Evolutionary conservation across 495 filamentous ascomycete species (phyloP), one percentile per base, ranked within the genome.

Genomic region (Hyaloscypha hepaticicola): DNA sequence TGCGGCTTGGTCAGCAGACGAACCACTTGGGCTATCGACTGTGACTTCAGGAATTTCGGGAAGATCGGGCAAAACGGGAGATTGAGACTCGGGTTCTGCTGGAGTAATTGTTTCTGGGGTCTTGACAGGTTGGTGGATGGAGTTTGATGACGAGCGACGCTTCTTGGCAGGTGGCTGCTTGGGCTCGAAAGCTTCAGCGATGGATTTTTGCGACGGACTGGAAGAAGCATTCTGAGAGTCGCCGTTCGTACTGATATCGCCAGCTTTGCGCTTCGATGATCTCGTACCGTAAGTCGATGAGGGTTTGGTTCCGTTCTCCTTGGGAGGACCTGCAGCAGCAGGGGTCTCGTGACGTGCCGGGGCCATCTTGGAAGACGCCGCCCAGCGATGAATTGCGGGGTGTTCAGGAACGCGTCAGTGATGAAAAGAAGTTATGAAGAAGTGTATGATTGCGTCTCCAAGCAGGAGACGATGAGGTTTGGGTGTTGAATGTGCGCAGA

Each of bases 261-360:
- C 58, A 49, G 41, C 51, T 52, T 62, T 66, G 19, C 64, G 58
- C 58, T 66, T 66, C 24, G 38, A 45, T 45, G 64, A 66, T 56
- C 64, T 60, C n/a, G 62, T 64, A 29, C 62, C 62, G 29, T 64
- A 64, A 5, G 27, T 64, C 8, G 34, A 19, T 21, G 57, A 33
- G 19, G 38, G 14, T 45, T 45, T 45, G 38, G 38, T 45, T 8
- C 11, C 4, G 9, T 4, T 45, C 38, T 45, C 38, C 38, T 56
- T 38, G 0, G 49, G 29, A 27, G 26, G 57, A 31, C 64, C 38
- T 45, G 38, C 64, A 58, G 55, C 22, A 24, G n/a, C 45, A 41
- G 55, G 5, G 45, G 64, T 66, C 57, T 41, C 50, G 57, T 60
- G 58, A 60, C 58, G 64, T 41, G 55, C 38, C 21, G 63, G 55